Conservation (phyloP, 225 moss, liverwort and hornwort genomes). For the Bryum argenteum region DNA sequence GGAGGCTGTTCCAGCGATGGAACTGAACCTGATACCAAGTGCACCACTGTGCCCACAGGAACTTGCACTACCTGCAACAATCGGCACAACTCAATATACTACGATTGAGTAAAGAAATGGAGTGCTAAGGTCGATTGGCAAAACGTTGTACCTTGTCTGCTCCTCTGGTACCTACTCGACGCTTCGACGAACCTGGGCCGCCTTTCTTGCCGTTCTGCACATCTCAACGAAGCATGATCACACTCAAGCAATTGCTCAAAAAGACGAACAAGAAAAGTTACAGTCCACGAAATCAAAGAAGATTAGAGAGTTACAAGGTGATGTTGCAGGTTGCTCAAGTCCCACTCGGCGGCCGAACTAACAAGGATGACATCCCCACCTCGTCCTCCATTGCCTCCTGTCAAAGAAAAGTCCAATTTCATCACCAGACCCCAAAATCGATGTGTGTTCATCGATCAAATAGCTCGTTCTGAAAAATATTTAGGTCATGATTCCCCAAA, state of each 20-base stretch:
- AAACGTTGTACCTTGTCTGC: slow-evolving; percentile 69
- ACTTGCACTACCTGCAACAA: slow-evolving; percentile 76
- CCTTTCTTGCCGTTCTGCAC: slow-evolving; percentile 82
- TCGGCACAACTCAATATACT: not conserved
- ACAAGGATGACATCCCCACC: slow-evolving; percentile 93
- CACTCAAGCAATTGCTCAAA: not conserved
- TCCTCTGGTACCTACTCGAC: slow-evolving; percentile 87
- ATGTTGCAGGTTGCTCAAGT: slow-evolving; percentile 96
- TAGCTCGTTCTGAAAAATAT: too few species aligned
- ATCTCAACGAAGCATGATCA: slow-evolving; percentile 15
- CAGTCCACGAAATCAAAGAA: not conserved
- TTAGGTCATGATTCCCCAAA: not conserved
- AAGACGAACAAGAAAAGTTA: not conserved
- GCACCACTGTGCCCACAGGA: slow-evolving; percentile 91
- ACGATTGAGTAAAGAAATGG: not conserved
- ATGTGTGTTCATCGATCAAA: not conserved
- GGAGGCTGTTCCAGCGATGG: slow-evolving; percentile 63
- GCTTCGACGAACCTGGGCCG: slow-evolving; percentile 85
- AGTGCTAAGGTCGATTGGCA: not conserved
- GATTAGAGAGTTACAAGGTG: slow-evolving; percentile 61
- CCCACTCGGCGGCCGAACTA: slow-evolving; percentile 82
- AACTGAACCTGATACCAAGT: slow-evolving; percentile 75
- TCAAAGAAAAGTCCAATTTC: not conserved
- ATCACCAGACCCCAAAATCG: not conserved
- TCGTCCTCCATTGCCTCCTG: slow-evolving; percentile 94